phyloP scores from a whole-genome alignment of 2,329 filamentous ascomycete species.

The Aureobasidium zeae region DNA sequence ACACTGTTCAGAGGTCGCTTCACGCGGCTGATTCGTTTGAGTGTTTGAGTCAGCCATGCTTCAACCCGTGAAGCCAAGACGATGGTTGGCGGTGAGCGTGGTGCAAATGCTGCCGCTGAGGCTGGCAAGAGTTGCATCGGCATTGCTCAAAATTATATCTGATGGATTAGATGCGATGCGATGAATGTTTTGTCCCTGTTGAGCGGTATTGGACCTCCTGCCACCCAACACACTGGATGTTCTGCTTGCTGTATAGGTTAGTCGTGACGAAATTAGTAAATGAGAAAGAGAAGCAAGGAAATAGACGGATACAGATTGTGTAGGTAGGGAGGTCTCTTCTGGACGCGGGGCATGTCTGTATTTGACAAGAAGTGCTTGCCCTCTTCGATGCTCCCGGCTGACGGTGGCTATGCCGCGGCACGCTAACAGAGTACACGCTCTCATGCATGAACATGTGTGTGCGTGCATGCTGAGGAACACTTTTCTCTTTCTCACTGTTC shows the following conservation, averaged over 20 bases:
- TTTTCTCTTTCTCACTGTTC: neutral
- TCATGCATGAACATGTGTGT: constrained; percentile 1
- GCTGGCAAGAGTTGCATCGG: constrained; percentile 87
- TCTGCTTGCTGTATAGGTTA: constrained; percentile 11
- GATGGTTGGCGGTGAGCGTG: constrained; percentile 86
- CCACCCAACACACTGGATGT: no score
- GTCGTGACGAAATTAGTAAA: constrained; percentile 5
- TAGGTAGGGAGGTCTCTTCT: constrained; percentile 11
- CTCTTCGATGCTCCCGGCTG: constrained; percentile 4
- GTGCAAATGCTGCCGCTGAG: constrained; percentile 92
- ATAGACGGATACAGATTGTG: constrained; percentile 1
- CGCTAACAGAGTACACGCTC: neutral
- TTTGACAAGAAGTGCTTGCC: neutral
- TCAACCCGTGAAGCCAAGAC: constrained; percentile 87
- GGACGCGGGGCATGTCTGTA: constrained; percentile 12
- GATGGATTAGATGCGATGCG: constrained; percentile 16
- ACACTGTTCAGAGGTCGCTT: constrained; percentile 97
- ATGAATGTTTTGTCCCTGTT: constrained; percentile 7
- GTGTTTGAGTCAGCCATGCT: constrained; percentile 90
- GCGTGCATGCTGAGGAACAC: constrained; percentile 1
- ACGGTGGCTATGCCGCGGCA: constrained; percentile 13
- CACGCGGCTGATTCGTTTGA: constrained; percentile 93
- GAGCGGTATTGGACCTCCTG: constrained; percentile 9
- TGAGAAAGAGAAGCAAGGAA: constrained; percentile 3
- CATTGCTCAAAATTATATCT: constrained; percentile 44